A percentile compares a stretch with the other conserved stretches of the same genome.
Evolutionary conservation across 306 rosid genomes (phyloP).

Genomic region (Macrotyloma uniflorum): DNA sequence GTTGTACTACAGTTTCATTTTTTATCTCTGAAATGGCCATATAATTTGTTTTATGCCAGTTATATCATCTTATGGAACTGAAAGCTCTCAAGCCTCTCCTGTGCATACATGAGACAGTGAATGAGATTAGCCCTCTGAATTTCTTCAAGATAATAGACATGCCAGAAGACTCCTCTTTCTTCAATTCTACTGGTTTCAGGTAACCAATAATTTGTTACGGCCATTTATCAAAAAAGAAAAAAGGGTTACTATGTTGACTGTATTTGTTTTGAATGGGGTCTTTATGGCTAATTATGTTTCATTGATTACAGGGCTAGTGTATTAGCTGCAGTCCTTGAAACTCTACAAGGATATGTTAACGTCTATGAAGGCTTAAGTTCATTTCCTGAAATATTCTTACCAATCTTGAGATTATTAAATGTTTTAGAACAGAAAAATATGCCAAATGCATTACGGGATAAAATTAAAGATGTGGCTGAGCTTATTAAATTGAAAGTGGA

Average conservation of each 20-base stretch:
- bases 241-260: not conserved
- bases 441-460: slow-evolving; percentile 54
- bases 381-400: slow-evolving; percentile 82
- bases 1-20: slow-evolving; percentile 15
- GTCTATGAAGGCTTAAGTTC: slow-evolving; percentile 67
- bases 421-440: slow-evolving; percentile 61
- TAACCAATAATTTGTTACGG: slow-evolving; percentile 29
- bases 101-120: slow-evolving; percentile 45
- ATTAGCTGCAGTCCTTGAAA: slow-evolving; percentile 61
- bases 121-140: slow-evolving; percentile 63
- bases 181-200: slow-evolving; percentile 71
- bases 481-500: slow-evolving; percentile 59
- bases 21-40: slow-evolving; percentile 26
- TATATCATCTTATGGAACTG: slow-evolving; percentile 64
- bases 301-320: slow-evolving; percentile 68
- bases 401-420: slow-evolving; percentile 53
- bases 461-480: slow-evolving; percentile 58
- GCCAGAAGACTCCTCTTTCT: slow-evolving; percentile 66
- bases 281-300: slow-evolving; percentile 25
- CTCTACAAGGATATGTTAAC: slow-evolving; percentile 60
- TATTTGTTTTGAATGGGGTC: not conserved
- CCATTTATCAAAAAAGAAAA: not conserved
- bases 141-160: slow-evolving; percentile 62
- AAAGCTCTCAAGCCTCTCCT: slow-evolving; percentile 62
- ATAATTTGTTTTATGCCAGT: slow-evolving; percentile 49